Base-by-base conservation (phyloP, 78 protist species). In the Speleostelium caveatum region DNA sequence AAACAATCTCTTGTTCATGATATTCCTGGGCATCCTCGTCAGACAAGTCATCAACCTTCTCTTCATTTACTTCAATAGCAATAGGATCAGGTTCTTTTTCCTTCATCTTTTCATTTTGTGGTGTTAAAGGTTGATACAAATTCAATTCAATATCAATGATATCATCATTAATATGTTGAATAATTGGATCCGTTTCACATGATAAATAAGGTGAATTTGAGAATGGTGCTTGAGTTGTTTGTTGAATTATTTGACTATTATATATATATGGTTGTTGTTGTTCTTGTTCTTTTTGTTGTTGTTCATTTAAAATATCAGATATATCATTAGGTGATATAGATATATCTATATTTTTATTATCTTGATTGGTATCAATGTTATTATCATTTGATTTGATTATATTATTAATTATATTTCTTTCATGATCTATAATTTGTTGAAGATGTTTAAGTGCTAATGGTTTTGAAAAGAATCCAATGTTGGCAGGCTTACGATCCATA, bases 391-490 rank as follows among this genome's bases (percentile, higher is more conserved):
- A 22, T 53, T 5, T n/a, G 38, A 45, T 22, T 41, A 83, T 49
- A 28, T 67, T 62, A 33, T 83, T 39, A 22, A 49, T 62, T 59
- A 30, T 49, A 30, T 55, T n/a, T 59, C 83, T 56, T 49, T 56
- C 68, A n/a, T 59, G 17, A 12, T 83, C 53, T 32, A 86, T 74
- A 7, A 86, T 74, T 28, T 58, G 74, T 3, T 75, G 39, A 7
- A 75, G 32, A 42, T 74, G 22, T 33, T 67, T 38, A 76, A 41
- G 8, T 26, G 93, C 93, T 12, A 86, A 41, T 16, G 93, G 76
- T 58, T 86, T 73, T 28, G 73, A 72, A 62, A 75, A 74, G 63
- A 41, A 51, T 62, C 93, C 93, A n/a, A 74, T 51, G 22, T 49
- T 35, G 10, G 77, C 33, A 42, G 93, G 85, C 42, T 42, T 35